Conservation (phyloP, 768 basidiomycete species). For the Exidia glandulosa region DNA sequence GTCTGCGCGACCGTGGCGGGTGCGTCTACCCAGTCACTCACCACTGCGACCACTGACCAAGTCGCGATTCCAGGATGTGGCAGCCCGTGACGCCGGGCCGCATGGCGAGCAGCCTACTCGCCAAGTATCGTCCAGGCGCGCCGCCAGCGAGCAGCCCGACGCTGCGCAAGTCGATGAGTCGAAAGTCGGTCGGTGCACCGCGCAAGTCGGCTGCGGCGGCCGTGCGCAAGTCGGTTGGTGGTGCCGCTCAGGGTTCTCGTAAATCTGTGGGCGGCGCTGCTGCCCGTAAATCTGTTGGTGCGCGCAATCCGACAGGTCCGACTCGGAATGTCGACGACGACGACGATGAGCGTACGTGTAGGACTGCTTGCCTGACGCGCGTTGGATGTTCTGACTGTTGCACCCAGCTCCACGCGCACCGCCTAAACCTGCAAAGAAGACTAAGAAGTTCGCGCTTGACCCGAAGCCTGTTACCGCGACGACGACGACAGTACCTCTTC, state of each 20-base stretch:
- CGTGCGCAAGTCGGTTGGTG: background rate
- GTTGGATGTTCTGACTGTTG: no score
- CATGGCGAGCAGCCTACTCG: background rate
- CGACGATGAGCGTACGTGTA: background rate
- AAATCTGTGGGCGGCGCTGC: background rate
- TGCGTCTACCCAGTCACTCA: background rate
- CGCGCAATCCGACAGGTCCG: no score
- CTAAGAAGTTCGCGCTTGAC: background rate
- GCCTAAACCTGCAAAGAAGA: background rate
- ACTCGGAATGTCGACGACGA: no score
- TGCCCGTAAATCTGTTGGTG: background rate
- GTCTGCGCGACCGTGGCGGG: background rate
- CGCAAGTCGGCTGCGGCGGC: background rate
- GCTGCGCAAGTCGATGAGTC: background rate
- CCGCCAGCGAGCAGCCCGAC: background rate
- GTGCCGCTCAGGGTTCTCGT: no score
- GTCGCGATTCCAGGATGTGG: background rate
- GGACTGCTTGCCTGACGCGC: no score
- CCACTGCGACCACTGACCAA: background rate
- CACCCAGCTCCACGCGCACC: no score
- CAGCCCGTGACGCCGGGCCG: background rate
- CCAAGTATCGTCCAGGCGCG: background rate
- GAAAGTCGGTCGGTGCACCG: background rate
- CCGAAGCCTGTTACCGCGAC: background rate
- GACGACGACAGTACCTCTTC: background rate